Evolutionary conservation across 495 filamentous ascomycete species (phyloP).

Genomic region (Alectoria sarmentosa): DNA sequence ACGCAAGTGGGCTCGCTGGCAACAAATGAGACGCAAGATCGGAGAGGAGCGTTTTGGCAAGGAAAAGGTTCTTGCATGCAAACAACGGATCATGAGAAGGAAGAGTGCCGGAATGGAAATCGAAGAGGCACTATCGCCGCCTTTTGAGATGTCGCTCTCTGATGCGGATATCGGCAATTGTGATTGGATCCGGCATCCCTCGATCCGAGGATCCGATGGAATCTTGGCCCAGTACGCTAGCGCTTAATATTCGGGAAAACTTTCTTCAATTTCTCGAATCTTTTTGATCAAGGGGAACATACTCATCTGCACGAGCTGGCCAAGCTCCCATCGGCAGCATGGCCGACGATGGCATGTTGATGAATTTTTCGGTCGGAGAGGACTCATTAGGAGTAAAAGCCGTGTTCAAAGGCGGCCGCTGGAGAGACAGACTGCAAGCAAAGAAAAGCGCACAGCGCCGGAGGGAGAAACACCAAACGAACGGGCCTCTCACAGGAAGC

Average conservation of each 20-base stretch:
- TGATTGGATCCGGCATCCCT: neutral
- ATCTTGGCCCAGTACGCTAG: neutral
- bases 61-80: neutral
- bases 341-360: conserved; percentile 91
- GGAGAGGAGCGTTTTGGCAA: neutral
- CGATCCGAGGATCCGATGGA: neutral
- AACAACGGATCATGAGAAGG: conserved; percentile 5
- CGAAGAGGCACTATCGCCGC: neutral
- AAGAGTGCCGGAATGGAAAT: neutral
- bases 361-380: conserved; percentile 80
- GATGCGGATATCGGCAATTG: neutral
- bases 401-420: conserved; percentile 78
- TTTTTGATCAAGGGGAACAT: neutral
- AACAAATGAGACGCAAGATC: neutral
- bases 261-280: neutral
- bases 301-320: neutral
- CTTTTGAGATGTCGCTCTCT: neutral
- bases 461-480: conserved; percentile 32
- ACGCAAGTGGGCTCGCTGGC: neutral
- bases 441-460: conserved; percentile 56
- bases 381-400: conserved; percentile 44
- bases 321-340: conserved; percentile 38
- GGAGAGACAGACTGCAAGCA: conserved; percentile 79
- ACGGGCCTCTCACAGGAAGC: conserved; percentile 14
- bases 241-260: neutral